phyloP scores from a whole-genome alignment of 2,329 filamentous ascomycete species.

The Pseudogymnoascus sp. region DNA sequence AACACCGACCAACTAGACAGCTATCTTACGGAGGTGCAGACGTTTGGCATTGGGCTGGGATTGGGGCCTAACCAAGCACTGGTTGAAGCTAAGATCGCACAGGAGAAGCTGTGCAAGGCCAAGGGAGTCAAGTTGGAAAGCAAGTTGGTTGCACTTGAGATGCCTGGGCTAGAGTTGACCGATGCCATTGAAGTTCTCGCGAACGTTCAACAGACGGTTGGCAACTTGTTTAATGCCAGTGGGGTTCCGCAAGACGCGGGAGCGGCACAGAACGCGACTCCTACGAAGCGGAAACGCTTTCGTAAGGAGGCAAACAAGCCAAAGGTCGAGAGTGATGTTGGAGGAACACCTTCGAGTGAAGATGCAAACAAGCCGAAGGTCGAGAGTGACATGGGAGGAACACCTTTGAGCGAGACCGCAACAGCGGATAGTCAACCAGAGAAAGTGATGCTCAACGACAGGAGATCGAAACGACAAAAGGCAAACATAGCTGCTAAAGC shows the following conservation, averaged over 20 bases:
- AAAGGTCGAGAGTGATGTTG: background rate
- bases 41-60: background rate
- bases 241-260: background rate
- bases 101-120: background rate
- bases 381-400: background rate
- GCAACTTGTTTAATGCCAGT: background rate
- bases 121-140: background rate
- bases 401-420: background rate
- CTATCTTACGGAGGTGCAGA: background rate
- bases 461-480: background rate
- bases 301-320: background rate
- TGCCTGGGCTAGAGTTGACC: background rate
- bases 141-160: background rate
- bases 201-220: conserved; percentile 1
- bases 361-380: background rate
- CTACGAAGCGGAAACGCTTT: background rate
- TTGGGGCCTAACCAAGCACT: background rate
- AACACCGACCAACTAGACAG: background rate
- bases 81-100: background rate
- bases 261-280: background rate
- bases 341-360: background rate
- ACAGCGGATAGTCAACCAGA: background rate
- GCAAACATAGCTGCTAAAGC: background rate
- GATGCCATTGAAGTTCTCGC: background rate
- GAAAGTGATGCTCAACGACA: background rate